Percentiles rank a stretch among this genome's conserved stretches.
phyloP scores from a whole-genome alignment of 192 early-diverging fungal genomes.

The Geranomyces variabilis region DNA sequence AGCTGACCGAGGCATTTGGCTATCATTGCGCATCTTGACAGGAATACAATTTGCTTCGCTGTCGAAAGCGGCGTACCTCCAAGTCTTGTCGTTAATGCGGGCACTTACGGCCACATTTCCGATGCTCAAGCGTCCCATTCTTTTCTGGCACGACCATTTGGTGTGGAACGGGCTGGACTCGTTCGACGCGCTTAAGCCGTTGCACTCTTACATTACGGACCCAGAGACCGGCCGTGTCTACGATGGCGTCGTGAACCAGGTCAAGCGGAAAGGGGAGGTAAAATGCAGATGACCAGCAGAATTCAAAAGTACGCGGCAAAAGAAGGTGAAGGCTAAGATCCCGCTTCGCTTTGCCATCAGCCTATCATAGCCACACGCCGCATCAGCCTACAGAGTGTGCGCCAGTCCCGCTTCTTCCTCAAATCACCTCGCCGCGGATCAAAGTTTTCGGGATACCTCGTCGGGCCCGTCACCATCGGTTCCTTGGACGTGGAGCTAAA shows the following conservation, averaged over 20 bases:
- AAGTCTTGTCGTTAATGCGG: slow-evolving; percentile 22
- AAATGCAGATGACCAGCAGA: neutral
- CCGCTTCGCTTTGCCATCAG: slow-evolving; percentile 7
- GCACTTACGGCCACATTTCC: slow-evolving; percentile 22
- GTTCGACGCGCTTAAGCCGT: slow-evolving; percentile 8
- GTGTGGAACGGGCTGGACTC: slow-evolving; percentile 29
- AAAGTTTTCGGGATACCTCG: slow-evolving; percentile 39
- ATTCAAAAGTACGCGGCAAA: neutral
- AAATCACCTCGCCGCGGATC: neutral
- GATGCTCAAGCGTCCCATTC: neutral
- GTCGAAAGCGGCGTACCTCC: slow-evolving; percentile 7
- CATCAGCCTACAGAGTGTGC: slow-evolving; percentile 1
- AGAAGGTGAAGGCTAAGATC: neutral
- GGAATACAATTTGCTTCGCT: slow-evolving; percentile 30
- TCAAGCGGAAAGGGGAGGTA: slow-evolving; percentile 51
- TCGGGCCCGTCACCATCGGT: slow-evolving; percentile 30
- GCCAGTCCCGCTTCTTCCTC: neutral
- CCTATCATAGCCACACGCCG: slow-evolving; percentile 24
- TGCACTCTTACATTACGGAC: slow-evolving; percentile 46
- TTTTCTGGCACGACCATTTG: slow-evolving; percentile 41
- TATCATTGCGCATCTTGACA: neutral
- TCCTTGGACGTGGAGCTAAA: slow-evolving; percentile 10
- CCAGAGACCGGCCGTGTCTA: slow-evolving; percentile 45
- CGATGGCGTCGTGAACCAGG: slow-evolving; percentile 44
- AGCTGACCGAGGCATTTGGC: too few relatives aligned